phyloP scores from a whole-genome alignment of 108 stramenopile species.

The Conticribra guillardii region DNA sequence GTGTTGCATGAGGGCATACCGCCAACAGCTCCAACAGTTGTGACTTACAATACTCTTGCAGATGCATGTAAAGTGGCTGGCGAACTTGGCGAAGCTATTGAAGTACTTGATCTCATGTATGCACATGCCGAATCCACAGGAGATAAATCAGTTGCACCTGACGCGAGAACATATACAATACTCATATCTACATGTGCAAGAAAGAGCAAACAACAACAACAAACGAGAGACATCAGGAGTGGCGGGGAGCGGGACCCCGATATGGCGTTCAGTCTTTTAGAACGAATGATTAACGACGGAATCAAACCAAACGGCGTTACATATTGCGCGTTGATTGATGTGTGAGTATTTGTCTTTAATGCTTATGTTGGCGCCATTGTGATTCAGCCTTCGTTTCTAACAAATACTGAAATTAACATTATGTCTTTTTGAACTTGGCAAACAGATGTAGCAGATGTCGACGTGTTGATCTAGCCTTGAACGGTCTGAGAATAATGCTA shows the following conservation, averaged over 20 bases:
- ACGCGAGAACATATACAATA: constrained; percentile 79
- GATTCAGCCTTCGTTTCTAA: too few relatives aligned
- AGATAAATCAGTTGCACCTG: constrained; percentile 50
- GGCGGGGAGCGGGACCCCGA: constrained; percentile 72
- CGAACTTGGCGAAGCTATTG: constrained; percentile 70
- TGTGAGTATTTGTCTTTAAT: constrained; percentile 11
- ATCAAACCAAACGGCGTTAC: constrained; percentile 87
- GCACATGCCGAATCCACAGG: constrained; percentile 46
- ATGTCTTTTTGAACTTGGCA: background rate
- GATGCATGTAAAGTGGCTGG: constrained; percentile 81
- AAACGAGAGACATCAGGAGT: constrained; percentile 42
- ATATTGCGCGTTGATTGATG: constrained; percentile 88
- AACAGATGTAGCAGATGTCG: constrained; percentile 65
- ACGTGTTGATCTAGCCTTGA: constrained; percentile 78
- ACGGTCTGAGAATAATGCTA: constrained; percentile 80
- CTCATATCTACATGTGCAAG: constrained; percentile 85
- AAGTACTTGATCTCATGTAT: constrained; percentile 51
- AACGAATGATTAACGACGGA: constrained; percentile 64
- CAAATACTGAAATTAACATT: background rate
- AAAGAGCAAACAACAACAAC: constrained; percentile 38
- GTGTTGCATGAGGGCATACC: constrained; percentile 55
- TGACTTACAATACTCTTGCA: constrained; percentile 86
- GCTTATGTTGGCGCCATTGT: background rate
- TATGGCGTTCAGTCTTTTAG: constrained; percentile 71
- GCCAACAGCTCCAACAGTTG: constrained; percentile 61